Evolutionary conservation across 164 flowering plant genomes (phyloP).

Genomic region (Hamamelis virginiana): DNA sequence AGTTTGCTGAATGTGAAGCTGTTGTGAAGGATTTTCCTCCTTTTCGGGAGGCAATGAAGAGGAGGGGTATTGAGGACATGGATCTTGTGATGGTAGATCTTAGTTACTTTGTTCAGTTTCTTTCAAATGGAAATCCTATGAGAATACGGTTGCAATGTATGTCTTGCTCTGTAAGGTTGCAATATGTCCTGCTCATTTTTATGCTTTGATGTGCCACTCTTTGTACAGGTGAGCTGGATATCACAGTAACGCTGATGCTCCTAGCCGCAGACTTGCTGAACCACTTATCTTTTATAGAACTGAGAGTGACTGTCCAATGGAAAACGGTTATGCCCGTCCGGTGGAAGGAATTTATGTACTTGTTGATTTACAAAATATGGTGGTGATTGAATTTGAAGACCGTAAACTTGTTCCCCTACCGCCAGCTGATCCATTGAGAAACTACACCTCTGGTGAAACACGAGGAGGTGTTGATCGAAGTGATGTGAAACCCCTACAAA

Average conservation of each 20-base stretch:
- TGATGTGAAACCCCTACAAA: slow-evolving; percentile 86
- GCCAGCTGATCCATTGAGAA: slow-evolving; percentile 93
- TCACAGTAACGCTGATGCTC: slow-evolving; percentile 86
- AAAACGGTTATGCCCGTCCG: slow-evolving; percentile 98
- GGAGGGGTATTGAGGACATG: slow-evolving; percentile 95
- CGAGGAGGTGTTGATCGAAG: slow-evolving; percentile 95
- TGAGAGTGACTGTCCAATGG: slow-evolving; percentile 97
- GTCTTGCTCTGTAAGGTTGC: too few species aligned
- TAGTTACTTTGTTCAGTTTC: slow-evolving; percentile 22
- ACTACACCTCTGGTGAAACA: slow-evolving; percentile 84
- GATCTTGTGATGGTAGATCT: slow-evolving; percentile 98
- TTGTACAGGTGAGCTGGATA: slow-evolving; percentile 86
- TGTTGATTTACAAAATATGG: slow-evolving; percentile 95
- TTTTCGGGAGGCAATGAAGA: slow-evolving; percentile 89
- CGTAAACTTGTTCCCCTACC: slow-evolving; percentile 89
- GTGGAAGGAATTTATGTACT: slow-evolving; percentile 90
- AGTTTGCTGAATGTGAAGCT: slow-evolving; percentile 98
- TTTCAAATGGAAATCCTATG: not conserved
- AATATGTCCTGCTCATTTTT: not conserved
- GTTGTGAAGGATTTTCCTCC: slow-evolving; percentile 84
- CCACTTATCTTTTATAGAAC: slow-evolving; percentile 93
- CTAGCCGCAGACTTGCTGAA: slow-evolving; percentile 85
- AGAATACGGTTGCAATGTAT: not conserved
- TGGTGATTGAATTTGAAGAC: slow-evolving; percentile 88
- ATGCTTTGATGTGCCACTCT: not conserved